Percentiles rank a stretch among this genome's conserved stretches.
Conservation (phyloP, 1,139 yeast genomes). For the Scheffersomyces parashehatae region DNA sequence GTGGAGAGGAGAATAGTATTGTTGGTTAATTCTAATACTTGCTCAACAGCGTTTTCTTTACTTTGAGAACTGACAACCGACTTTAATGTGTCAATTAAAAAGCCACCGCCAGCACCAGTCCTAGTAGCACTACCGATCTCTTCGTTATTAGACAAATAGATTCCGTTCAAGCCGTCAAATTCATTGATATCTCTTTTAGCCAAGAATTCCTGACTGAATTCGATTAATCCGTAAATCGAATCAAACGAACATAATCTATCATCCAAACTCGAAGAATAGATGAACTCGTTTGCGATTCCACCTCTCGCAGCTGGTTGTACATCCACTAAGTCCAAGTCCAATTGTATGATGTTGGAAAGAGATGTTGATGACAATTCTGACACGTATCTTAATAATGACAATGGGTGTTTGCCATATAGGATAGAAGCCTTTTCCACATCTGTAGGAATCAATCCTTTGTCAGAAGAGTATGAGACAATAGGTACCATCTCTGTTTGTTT, state of each 20-base stretch:
- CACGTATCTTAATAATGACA: slow-evolving; percentile 36
- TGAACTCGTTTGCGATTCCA: slow-evolving; percentile 40
- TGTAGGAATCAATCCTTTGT: slow-evolving; percentile 9
- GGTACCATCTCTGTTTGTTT: slow-evolving; percentile 46
- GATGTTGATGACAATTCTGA: slow-evolving; percentile 28
- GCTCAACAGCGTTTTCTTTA: slow-evolving; percentile 4
- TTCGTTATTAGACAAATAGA: slow-evolving; percentile 45
- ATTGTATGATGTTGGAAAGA: slow-evolving; percentile 27
- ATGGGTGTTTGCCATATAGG: slow-evolving; percentile 38
- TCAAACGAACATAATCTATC: slow-evolving; percentile 47
- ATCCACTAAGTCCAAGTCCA: slow-evolving; percentile 45
- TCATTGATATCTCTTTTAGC: slow-evolving; percentile 17
- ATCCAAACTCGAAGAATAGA: slow-evolving; percentile 46
- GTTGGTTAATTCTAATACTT: slow-evolving; percentile 10
- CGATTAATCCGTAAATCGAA: slow-evolving; percentile 38
- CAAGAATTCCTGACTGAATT: slow-evolving; percentile 19
- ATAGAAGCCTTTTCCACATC: slow-evolving; percentile 34
- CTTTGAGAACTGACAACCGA: slow-evolving; percentile 9
- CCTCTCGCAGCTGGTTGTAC: slow-evolving; percentile 44
- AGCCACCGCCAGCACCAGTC: slow-evolving; percentile 43
- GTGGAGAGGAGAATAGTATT: slow-evolving; percentile 40
- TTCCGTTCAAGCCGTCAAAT: slow-evolving; percentile 35
- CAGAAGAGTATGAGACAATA: slow-evolving; percentile 34
- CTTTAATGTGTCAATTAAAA: slow-evolving; percentile 17
- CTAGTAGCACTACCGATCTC: slow-evolving; percentile 46